Base-by-base conservation (phyloP, 257 asterid species). In the Vinca minor region DNA sequence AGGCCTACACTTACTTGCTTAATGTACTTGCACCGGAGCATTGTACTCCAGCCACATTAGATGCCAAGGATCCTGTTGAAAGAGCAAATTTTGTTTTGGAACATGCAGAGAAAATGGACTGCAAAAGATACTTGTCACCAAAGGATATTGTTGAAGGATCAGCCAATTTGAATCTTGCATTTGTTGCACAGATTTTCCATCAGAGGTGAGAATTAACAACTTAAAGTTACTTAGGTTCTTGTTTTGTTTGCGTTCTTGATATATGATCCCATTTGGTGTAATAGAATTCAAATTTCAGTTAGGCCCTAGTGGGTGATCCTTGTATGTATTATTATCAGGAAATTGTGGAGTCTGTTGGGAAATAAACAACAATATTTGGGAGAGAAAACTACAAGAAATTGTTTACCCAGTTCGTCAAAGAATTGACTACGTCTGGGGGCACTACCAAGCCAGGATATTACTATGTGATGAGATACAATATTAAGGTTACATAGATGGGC, bases 1-100 rank as follows among this genome's bases (percentile, higher is more conserved):
- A 92, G 81, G 98, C 98, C 52, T 92, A 86, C 77, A 83, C 95
- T 17, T 92, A 92, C 84, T 82, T 92, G 77, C 98, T 92, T 70
- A 92, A 88, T 65, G 96, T 85, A 68, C 98, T 92, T 74, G 98
- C 98, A 35, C 98, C 96, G 23, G 98, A 92, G 74, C 87, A 85
- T 66, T 88, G 96, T 77, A 81, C 73, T 79, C 89, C 96, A 4
- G 82, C 81, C 73, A 85, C 95, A 61, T 81, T 92, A 78, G 96
- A 87, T 74, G 69, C 84, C 47, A 87, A 82, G 76, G 93, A 92
- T 80, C 89, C 95, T 42, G 64, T 77, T 63, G 89, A 88, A 76
- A 84, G 96, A 75, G 98, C 98, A 59, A 84, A 87, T 77, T 62
- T 92, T 82, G 87, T 92, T 74, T 96, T 92, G 35, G 98, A 92